Base-by-base conservation (phyloP, 495 filamentous ascomycete species). In the Trichoderma virens region DNA sequence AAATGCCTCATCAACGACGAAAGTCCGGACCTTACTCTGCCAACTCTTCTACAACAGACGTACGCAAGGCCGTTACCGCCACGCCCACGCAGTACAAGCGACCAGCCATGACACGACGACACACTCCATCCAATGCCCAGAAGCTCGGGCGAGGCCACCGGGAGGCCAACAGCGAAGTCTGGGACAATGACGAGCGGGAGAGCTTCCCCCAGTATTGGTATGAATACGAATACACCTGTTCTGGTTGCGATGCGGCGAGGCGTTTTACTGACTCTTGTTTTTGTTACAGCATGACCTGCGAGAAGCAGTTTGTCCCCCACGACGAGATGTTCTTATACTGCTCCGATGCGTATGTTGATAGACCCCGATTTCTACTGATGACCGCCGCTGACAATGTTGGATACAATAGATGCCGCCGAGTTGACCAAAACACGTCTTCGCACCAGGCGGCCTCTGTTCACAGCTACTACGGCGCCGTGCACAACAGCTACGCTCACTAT, bases 161-260 rank as follows among this genome's bases (percentile, higher is more conserved):
- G 8, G 79, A 80, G 65, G 72, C 70, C 65, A 75, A 79, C 56
- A 71, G 67, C 69, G 78, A 82, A 54, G 72, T 78, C n/a, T 75
- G 77, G 64, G 74, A 76, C 28, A 78, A 79, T 8, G 78, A 80
- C 61, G 79, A 80, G 69, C 67, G 78, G 60, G 77, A 80, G 65
- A 81, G 75, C 72, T 82, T 82, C 63, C 79, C 79, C 18, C 76
- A 79, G 70, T 81, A 75, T 60, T 82, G 79, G 79, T 82, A 79
- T 62, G 78, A 31, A 62, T 14, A 38, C 31, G 8, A 13, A 62
- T 14, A 38, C 31, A 16, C 7, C 32, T 61, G 31, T 23, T n/a
- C 18, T 61, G 32, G 7, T 32, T 20, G 14, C 18, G 23, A 41
- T 35, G 43, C 43, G n/a, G 43, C 43, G 5, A n/a, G 23, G 20